Conservation (phyloP, 78 protist genomes). For the Dictyostelium brefeldianum region DNA sequence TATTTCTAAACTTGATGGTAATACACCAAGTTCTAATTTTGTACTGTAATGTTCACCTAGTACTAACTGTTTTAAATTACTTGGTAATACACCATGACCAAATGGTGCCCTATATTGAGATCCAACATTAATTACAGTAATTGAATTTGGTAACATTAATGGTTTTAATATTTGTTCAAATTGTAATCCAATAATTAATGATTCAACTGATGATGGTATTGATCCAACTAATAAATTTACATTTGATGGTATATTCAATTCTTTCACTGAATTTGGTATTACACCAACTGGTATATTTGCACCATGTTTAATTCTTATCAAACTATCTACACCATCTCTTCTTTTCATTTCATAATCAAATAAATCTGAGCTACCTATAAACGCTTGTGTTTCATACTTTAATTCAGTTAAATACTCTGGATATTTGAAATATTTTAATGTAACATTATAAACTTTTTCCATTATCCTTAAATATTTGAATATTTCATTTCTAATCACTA, state of each 20-base stretch:
- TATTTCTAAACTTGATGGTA: not conserved
- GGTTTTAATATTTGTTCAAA: not conserved
- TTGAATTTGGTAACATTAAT: no score
- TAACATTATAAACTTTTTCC: not conserved
- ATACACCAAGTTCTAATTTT: not conserved
- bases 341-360: not conserved
- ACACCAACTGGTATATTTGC: not conserved
- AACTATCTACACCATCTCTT: not conserved
- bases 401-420: not conserved
- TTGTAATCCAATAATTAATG: not conserved
- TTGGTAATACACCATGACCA: not conserved
- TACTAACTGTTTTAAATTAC: not conserved
- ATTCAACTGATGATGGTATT: not conserved
- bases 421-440: constrained; percentile 2
- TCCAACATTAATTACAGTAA: no score
- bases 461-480: not conserved
- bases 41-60: not conserved
- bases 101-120: no score
- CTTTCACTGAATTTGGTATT: not conserved
- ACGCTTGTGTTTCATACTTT: not conserved
- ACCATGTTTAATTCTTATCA: not conserved
- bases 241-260: not conserved
- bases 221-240: not conserved
- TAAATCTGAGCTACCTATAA: no score
- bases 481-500: no score